phyloP scores from a whole-genome alignment of 768 basidiomycete genomes.

The Mycena vulgaris region DNA sequence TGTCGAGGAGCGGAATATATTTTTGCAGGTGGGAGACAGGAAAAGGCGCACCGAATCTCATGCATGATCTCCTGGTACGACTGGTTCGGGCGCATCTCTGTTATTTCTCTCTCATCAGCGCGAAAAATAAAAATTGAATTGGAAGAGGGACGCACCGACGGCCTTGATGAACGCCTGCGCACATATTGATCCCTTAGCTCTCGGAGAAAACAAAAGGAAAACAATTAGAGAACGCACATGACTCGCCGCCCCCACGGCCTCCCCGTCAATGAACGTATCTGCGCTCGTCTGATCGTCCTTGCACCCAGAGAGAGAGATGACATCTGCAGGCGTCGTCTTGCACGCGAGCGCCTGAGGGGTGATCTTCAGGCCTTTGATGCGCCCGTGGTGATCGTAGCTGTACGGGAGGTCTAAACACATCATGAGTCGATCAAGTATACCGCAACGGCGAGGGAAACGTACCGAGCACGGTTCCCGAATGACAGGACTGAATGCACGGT shows the following conservation, averaged over 20 bases:
- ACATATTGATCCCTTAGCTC: neutral
- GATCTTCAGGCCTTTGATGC: slow-evolving; percentile 63
- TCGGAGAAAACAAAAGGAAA: neutral
- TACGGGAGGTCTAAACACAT: slow-evolving; percentile 61
- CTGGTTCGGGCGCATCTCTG: slow-evolving; percentile 64
- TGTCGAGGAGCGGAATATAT: neutral
- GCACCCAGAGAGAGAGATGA: slow-evolving; percentile 83
- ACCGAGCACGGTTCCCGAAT: slow-evolving; percentile 71
- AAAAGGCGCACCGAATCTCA: slow-evolving; percentile 64
- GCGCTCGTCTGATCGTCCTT: slow-evolving; percentile 82
- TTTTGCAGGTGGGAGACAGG: neutral
- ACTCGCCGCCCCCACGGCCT: slow-evolving; percentile 86
- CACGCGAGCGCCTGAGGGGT: slow-evolving; percentile 46
- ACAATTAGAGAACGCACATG: slow-evolving; percentile 64
- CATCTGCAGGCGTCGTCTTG: slow-evolving; percentile 82
- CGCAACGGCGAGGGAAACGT: neutral
- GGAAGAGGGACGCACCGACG: slow-evolving; percentile 40
- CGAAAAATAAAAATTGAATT: neutral
- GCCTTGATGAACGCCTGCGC: slow-evolving; percentile 75
- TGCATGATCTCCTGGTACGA: slow-evolving; percentile 76
- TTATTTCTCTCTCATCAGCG: neutral
- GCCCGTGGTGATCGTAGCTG: slow-evolving; percentile 69
- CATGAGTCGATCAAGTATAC: too few species aligned
- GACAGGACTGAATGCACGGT: slow-evolving; percentile 57
- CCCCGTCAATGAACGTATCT: slow-evolving; percentile 74